A percentile compares a stretch with the other conserved stretches of the same genome.
These are phyloP conservation scores for Trichoderma breve DNA, from an alignment of 2,329 filamentous ascomycete species.

Conservation along the genomic window DNA sequence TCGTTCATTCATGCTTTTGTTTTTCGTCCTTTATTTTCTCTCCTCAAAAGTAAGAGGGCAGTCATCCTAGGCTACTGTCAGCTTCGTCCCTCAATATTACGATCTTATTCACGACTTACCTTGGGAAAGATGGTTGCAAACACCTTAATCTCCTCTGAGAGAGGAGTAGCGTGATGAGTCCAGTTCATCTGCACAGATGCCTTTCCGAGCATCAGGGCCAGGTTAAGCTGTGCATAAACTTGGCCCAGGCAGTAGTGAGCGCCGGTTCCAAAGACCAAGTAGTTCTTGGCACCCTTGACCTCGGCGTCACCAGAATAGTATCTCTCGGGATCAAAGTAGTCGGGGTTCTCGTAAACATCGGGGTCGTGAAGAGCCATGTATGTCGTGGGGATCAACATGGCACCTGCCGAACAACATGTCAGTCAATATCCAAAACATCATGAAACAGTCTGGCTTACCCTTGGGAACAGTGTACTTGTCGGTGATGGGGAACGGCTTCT, in stretches of 20 bases:
- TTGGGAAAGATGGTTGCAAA: constrained; percentile 98
- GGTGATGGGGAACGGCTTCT: constrained; percentile 92
- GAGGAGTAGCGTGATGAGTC: constrained; percentile 79
- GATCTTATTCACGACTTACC: constrained; percentile 54
- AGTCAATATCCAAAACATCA: constrained; percentile 22
- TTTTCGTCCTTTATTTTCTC: constrained; percentile 40
- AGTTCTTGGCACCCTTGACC: constrained; percentile 86
- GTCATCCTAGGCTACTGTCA: constrained; percentile 60
- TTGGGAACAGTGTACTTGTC: constrained; percentile 89
- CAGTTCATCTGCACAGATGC: constrained; percentile 84
- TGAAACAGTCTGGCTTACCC: constrained; percentile 46
- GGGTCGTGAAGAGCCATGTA: constrained; percentile 90
- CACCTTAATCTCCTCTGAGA: constrained; percentile 93
- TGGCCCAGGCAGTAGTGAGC: constrained; percentile 97
- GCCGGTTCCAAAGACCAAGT: constrained; percentile 90
- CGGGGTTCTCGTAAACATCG: constrained; percentile 86
- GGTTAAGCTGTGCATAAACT: constrained; percentile 83
- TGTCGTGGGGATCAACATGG: constrained; percentile 91
- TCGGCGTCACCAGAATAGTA: constrained; percentile 91
- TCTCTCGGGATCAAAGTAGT: constrained; percentile 84
- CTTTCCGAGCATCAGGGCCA: constrained; percentile 88
- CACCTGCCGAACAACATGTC: constrained; percentile 48
- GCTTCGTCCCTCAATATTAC: background rate
- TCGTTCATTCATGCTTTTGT: constrained; percentile 30
- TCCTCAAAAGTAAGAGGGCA: constrained; percentile 72